Conservation (phyloP, 345 rosid species). For the Eutrema heterophyllum region DNA sequence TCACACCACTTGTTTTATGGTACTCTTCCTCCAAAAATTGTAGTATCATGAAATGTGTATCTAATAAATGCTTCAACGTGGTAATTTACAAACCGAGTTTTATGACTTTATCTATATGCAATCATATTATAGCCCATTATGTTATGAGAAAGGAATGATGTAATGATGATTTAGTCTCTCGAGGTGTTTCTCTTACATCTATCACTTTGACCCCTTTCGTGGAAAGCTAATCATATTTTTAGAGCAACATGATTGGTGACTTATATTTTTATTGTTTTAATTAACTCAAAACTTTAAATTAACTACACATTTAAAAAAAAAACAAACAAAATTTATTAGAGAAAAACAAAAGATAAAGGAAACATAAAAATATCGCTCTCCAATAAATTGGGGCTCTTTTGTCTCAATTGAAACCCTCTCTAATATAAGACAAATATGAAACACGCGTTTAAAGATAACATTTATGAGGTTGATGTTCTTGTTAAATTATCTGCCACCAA, state of each 20-base stretch:
- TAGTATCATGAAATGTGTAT: not conserved
- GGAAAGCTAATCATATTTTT: constrained; percentile 27
- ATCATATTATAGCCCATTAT: constrained; percentile 23
- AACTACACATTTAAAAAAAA: not conserved
- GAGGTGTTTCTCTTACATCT: constrained; percentile 21
- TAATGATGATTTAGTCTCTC: constrained; percentile 29
- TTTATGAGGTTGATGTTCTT: constrained; percentile 54
- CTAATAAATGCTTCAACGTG: not conserved
- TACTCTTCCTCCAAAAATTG: not conserved
- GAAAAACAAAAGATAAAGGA: constrained; percentile 4
- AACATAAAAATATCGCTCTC: constrained; percentile 28
- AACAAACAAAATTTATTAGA: not conserved
- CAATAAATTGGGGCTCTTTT: constrained; percentile 19
- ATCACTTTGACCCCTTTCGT: constrained; percentile 24
- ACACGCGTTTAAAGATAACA: constrained; percentile 45
- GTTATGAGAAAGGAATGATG: constrained; percentile 14
- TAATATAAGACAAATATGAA: constrained; percentile 16
- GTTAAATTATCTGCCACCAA: constrained; percentile 35
- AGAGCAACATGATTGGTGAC: constrained; percentile 17
- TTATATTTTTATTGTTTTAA: not conserved
- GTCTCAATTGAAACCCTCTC: constrained; percentile 28
- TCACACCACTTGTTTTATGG: constrained; percentile 27
- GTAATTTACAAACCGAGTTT: constrained; percentile 1
- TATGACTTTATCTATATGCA: constrained; percentile 12
- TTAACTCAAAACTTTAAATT: not conserved